Base-by-base conservation (phyloP, 192 early-diverging fungal genomes). In the Backusella mclennaniae region DNA sequence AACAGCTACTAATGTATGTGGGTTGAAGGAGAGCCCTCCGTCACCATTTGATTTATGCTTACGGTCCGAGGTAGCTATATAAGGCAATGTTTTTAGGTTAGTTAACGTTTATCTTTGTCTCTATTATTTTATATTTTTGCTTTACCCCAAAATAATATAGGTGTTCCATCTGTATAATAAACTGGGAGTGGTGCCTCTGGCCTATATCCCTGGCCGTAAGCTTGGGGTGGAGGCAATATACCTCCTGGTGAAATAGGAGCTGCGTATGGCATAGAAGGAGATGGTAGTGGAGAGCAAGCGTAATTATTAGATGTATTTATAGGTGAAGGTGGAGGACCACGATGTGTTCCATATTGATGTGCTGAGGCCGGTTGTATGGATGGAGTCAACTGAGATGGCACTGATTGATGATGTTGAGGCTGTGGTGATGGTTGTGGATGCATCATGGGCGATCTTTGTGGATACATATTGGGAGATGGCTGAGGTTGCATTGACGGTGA, bases 101-200 rank as follows among this genome's bases (percentile, higher is more conserved):
- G 56, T 3, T 15, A 4, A 4, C 56, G 29, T 14, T 63, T 14
- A 4, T 63, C 26, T 29, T 63, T 63, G 26, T 29, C 8, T 63
- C 19, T 44, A 41, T 44, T 17, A 17, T 44, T 44, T 44, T 44
- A 5, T 44, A 5, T 5, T 44, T 59, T 59, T 26, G 42, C 41
- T 8, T 71, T 71, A 71, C 70, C 70, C 70, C 70, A 71, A 49
- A 71, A 71, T 31, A 49, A 7, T 15, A 71, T 49, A 6, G 70
- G 70, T 26, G 11, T 33, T 1, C 44, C 70, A 49, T 71, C 70
- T 14, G 39, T 6, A 44, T 46, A 71, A 31, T 49, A 23, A 29
- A 29, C 42, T 17, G 70, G 70, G 8, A 41, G 41, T 71, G 29
- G 23, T 12, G 26, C 39, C 6, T 44, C 23, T 44, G 26, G 26